phyloP scores from a whole-genome alignment of 441 rosid species.

The Pelargonium cotyledonis region DNA sequence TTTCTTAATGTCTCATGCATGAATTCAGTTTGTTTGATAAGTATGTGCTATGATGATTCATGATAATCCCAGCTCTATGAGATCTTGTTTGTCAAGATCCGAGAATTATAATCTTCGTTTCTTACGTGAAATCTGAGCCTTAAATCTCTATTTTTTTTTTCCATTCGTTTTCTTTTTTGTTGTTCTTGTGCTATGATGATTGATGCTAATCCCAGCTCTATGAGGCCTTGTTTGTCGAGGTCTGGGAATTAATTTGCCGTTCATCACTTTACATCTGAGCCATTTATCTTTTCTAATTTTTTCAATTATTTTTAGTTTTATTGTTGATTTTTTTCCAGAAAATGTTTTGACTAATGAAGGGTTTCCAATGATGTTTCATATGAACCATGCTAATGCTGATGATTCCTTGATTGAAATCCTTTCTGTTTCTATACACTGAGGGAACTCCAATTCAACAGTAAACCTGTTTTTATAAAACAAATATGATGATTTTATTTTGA shows the following conservation, averaged over 20 bases:
- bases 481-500: no score
- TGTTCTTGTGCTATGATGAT: background rate
- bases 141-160: background rate
- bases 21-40: no score
- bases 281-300: background rate
- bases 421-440: background rate
- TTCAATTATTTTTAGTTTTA: no score
- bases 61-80: conserved; percentile 1
- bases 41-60: background rate
- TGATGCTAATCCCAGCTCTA: conserved; percentile 5
- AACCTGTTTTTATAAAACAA: no score
- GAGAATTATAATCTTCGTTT: background rate
- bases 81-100: background rate
- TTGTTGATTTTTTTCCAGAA: background rate
- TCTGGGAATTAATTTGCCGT: background rate
- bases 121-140: no score
- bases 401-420: background rate
- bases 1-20: no score
- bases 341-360: background rate
- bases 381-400: background rate
- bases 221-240: conserved; percentile 3
- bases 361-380: background rate
- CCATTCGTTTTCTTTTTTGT: background rate
- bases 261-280: background rate
- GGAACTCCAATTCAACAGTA: background rate